Base-by-base conservation (phyloP, 306 rosid species). In the Luffa aegyptiaca region DNA sequence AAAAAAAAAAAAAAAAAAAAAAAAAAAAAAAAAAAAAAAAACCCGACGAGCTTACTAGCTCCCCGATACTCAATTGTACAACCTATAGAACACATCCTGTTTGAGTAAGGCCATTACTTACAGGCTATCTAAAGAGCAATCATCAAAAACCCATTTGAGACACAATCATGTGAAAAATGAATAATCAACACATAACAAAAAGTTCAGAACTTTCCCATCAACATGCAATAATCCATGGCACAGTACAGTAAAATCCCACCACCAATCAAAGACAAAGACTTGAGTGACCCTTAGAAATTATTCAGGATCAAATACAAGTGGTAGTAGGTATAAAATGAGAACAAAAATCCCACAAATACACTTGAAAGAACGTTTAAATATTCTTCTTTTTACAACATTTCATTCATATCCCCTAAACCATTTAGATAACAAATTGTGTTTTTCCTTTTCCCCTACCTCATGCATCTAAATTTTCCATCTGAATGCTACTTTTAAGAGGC, bases 401-500 rank as follows among this genome's bases (percentile, higher is more conserved):
- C 41, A 12, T 41, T 65, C 52, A 56, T 63, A 61, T 53, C 21
- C 52, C 57, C 59, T 56, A 80, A 6, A 78, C 84, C 85, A 88
- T 87, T 87, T 86, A 84, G 84, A 88, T 65, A 66, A 63, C 33
- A 82, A 79, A 55, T 77, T 69, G 68, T 55, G 6, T 33, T 42
- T 57, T 18, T 7, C 57, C 45, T n/a, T 11, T 72, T 20, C 9
- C 68, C 48, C 55, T 13, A n/a, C 12, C 75, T 91, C 89, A 95
- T 59, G 81, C 87, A 84, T 87, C 99, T 86, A 93, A 61, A 80
- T 90, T 87, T 65, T 95, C 99, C 99, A 93, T 89, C 79, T 95
- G 98, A 88, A 95, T 80, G 86, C 90, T 95, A 87, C 98, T 95
- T 82, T 95, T 95, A 8, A 95, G 87, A 49, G 99, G 99, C 84